A percentile compares a stretch with the other conserved stretches of the same genome.
Conservation (phyloP, 2,329 filamentous ascomycete species). For the Chalara sp. region DNA sequence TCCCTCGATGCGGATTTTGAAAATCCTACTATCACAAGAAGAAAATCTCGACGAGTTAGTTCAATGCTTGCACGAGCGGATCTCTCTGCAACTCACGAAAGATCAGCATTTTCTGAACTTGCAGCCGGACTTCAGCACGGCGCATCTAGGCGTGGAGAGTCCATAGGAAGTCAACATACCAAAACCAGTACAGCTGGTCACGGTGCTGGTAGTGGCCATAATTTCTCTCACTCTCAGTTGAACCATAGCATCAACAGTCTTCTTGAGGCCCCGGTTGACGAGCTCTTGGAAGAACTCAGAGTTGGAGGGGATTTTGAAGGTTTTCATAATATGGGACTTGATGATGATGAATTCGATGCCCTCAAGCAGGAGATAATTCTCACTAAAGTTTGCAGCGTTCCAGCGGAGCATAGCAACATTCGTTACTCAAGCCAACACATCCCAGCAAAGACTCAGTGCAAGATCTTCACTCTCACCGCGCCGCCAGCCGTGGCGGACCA, state of each 20-base stretch:
- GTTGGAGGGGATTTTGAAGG: constrained; percentile 58
- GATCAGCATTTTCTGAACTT: constrained; percentile 71
- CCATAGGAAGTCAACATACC: constrained; percentile 60
- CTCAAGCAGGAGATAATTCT: constrained; percentile 67
- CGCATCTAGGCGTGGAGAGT: constrained; percentile 46
- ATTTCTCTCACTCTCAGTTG: constrained; percentile 19
- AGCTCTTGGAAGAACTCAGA: constrained; percentile 61
- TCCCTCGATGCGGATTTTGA: constrained; percentile 65
- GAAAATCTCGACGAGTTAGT: constrained; percentile 74
- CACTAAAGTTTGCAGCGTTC: constrained; percentile 61
- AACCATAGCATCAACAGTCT: constrained; percentile 51
- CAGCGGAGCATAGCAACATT: constrained; percentile 53
- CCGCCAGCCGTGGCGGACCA: constrained; percentile 49
- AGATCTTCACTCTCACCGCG: constrained; percentile 61
- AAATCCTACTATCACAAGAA: constrained; percentile 43
- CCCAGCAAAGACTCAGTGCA: constrained; percentile 47
- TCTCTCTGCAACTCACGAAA: constrained; percentile 76
- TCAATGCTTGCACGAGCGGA: constrained; percentile 85
- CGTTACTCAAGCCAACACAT: constrained; percentile 50
- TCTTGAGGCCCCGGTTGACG: constrained; percentile 62
- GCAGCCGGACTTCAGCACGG: constrained; percentile 37
- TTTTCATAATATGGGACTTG: constrained; percentile 64
- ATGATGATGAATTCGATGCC: constrained; percentile 65
- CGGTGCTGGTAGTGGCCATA: constrained; percentile 16
- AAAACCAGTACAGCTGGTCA: constrained; percentile 49